Evolutionary conservation across 2,329 filamentous ascomycete genomes (phyloP).

Genomic region (Trichoderma sp.): DNA sequence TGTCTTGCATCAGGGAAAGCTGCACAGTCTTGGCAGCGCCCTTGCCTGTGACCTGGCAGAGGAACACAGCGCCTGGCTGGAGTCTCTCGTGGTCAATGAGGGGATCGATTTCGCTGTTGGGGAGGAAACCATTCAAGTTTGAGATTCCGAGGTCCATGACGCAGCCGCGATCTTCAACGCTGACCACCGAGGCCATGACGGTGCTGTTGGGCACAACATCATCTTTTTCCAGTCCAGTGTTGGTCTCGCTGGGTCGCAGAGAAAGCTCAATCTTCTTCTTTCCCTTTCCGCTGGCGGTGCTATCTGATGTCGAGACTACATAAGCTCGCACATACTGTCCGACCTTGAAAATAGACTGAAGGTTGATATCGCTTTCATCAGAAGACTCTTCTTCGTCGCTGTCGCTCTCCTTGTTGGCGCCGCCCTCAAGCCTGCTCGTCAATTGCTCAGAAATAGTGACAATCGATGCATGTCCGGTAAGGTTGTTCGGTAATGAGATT

Average conservation of each 20-base stretch:
- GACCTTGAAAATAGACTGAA: slow-evolving; percentile 72
- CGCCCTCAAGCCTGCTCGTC: slow-evolving; percentile 73
- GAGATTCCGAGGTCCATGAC: slow-evolving; percentile 88
- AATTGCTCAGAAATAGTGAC: slow-evolving; percentile 86
- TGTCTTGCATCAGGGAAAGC: slow-evolving; percentile 72
- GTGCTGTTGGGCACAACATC: slow-evolving; percentile 75
- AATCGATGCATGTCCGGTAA: slow-evolving; percentile 84
- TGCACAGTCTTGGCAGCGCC: slow-evolving; percentile 81
- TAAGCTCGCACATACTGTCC: slow-evolving; percentile 88
- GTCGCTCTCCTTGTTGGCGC: slow-evolving; percentile 56
- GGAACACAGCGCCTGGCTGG: slow-evolving; percentile 79
- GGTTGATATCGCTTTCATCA: slow-evolving; percentile 64
- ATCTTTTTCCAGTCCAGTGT: slow-evolving; percentile 70
- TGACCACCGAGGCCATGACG: slow-evolving; percentile 83
- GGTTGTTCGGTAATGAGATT: slow-evolving; percentile 87
- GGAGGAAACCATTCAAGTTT: slow-evolving; percentile 77
- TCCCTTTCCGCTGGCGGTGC: slow-evolving; percentile 60
- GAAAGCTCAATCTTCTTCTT: slow-evolving; percentile 88
- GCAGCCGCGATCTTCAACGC: slow-evolving; percentile 93
- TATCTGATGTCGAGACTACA: slow-evolving; percentile 76
- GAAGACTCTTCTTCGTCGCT: slow-evolving; percentile 52
- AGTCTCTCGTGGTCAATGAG: slow-evolving; percentile 66
- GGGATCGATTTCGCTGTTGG: slow-evolving; percentile 76
- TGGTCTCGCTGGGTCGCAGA: slow-evolving; percentile 75
- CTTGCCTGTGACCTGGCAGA: slow-evolving; percentile 78